A percentile compares a stretch with the other conserved stretches of the same genome.
phyloP scores from a whole-genome alignment of 371 early-diverging fungal genomes.

The Parasitella parasitica region DNA sequence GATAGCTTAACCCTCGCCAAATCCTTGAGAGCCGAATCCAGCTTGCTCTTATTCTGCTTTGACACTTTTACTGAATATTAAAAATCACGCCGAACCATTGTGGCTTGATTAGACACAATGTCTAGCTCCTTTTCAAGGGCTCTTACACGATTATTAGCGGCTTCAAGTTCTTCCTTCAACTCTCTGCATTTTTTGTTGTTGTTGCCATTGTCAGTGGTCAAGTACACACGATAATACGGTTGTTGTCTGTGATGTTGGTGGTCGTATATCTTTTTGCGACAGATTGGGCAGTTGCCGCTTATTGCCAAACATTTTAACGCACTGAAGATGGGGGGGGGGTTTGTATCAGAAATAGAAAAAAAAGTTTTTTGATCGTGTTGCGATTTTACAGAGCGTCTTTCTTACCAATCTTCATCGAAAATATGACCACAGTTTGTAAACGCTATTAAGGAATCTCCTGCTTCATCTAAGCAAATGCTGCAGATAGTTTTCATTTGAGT shows the following conservation, averaged over 20 bases:
- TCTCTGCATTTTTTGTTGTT: background rate
- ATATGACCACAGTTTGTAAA: background rate
- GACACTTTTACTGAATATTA: background rate
- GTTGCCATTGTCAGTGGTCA: background rate
- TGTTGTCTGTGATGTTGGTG: background rate
- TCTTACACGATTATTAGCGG: background rate
- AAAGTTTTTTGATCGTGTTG: background rate
- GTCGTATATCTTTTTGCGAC: background rate
- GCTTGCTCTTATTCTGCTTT: background rate
- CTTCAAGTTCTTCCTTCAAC: background rate
- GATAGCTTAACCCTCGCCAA: background rate
- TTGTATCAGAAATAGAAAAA: too few species aligned
- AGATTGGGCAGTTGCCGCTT: background rate
- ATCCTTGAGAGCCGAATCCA: background rate
- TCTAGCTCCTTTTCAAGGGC: background rate
- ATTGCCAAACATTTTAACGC: background rate
- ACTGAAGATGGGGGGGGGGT: too few species aligned
- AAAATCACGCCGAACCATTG: background rate
- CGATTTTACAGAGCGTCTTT: too few species aligned
- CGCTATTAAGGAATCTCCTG: background rate
- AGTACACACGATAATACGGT: background rate
- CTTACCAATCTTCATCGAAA: background rate
- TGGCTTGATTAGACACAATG: background rate
- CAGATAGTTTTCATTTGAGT: background rate
- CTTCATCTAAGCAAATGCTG: background rate